Base-by-base conservation (phyloP, 345 rosid species). In the Sapria himalayana region DNA sequence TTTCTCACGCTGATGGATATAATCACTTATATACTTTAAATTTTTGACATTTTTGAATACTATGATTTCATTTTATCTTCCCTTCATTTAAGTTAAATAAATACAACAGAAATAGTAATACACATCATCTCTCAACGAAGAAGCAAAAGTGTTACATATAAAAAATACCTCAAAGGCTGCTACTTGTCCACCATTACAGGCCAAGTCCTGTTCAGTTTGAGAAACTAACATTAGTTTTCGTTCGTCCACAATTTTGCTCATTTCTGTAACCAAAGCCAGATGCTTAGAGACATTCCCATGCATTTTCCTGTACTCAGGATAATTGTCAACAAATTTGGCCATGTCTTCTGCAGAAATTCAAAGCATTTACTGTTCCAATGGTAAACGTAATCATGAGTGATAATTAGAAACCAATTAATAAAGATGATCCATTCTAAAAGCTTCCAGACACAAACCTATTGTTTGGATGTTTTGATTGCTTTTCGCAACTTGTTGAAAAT, bases 201-300 rank as follows among this genome's bases (percentile, higher is more conserved):
- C 98, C 64, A 82, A 67, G 56, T 89, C 98, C 61, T 89, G 98
- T 48, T 82, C 98, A 54, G 70, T 79, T 67, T 82, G 76, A 16
- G 93, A 89, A 59, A 89, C 86, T 63, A 61, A 15, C 93, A 89
- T 89, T 52, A 89, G 92, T 57, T 73, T 89, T 70, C 78, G 60
- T 55, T 75, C 92, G 62, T 79, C 81, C 57, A 89, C 98, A 29
- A 82, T 62, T 69, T 71, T 79, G 77, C 93, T 82, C 93, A 79
- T 79, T 57, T 89, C 98, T 37, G 98, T 89, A 31, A 82, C 98
- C 69, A 89, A 59, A 9, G 92, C 72, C 22, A 89, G 94, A 62
- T 89, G 98, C 58, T 89, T 89, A 39, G 95, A 89, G 22, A 89
- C 95, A 57, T 82, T 89, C 37, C 98, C 95, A 42, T 82, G 98